phyloP scores from a whole-genome alignment of 495 filamentous ascomycete species.

The Podospora pseudocomata region DNA sequence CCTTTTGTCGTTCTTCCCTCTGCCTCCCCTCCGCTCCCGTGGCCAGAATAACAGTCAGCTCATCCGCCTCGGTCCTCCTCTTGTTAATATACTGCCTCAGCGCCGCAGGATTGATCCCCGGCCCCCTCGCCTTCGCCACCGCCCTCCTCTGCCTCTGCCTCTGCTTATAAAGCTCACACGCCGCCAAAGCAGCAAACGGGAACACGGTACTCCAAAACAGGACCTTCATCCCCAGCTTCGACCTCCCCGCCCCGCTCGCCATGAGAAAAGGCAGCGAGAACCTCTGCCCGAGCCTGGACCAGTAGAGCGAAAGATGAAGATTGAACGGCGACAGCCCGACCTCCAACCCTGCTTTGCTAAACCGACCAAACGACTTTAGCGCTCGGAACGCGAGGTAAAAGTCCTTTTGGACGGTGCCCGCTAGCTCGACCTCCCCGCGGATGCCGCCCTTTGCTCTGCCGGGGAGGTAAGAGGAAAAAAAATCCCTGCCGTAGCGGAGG shows the following conservation, averaged over 20 bases:
- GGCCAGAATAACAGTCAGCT: slow-evolving; percentile 51
- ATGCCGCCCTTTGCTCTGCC: slow-evolving; percentile 1
- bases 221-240: slow-evolving; percentile 19
- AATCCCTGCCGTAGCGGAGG: slow-evolving; percentile 26
- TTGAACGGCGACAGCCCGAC: slow-evolving; percentile 25
- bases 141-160: slow-evolving; percentile 39
- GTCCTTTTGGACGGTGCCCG: slow-evolving; percentile 18
- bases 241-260: slow-evolving; percentile 11
- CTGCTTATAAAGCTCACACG: slow-evolving; percentile 47
- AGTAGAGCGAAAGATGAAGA: slow-evolving; percentile 35
- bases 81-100: slow-evolving; percentile 40
- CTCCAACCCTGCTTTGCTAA: slow-evolving; percentile 29
- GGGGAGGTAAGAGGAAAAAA: slow-evolving; percentile 17
- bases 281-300: slow-evolving; percentile 36
- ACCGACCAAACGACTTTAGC: slow-evolving; percentile 24
- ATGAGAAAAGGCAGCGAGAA: slow-evolving; percentile 34
- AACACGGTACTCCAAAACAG: slow-evolving; percentile 40
- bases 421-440: slow-evolving; percentile 28
- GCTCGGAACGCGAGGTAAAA: slow-evolving; percentile 28
- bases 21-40: slow-evolving; percentile 50
- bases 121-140: slow-evolving; percentile 29
- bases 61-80: slow-evolving; percentile 46
- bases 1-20: slow-evolving; percentile 34
- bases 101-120: slow-evolving; percentile 34
- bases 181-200: slow-evolving; percentile 50